A percentile compares a stretch with the other conserved stretches of the same genome.
Evolutionary conservation across 2,329 filamentous ascomycete genomes (phyloP).

Genomic region (Neonectria hederae): DNA sequence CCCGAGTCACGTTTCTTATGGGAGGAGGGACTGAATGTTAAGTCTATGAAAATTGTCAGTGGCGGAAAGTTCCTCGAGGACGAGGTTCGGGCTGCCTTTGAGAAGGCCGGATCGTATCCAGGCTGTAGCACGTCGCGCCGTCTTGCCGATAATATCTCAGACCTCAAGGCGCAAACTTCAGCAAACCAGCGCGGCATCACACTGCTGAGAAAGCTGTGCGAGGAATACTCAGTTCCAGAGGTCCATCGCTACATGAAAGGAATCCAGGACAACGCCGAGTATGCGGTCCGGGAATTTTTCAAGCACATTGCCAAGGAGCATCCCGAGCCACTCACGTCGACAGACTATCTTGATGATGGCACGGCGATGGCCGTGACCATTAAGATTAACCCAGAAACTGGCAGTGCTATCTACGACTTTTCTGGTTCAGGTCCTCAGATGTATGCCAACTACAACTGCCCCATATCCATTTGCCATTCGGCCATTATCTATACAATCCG

Average conservation of each 20-base stretch:
- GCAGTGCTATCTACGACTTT: constrained; percentile 51
- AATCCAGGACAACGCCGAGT: constrained; percentile 50
- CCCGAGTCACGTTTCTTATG: constrained; percentile 52
- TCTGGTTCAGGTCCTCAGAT: constrained; percentile 47
- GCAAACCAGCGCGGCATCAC: constrained; percentile 53
- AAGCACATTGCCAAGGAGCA: constrained; percentile 57
- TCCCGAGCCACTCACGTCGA: constrained; percentile 35
- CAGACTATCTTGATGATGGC: constrained; percentile 51
- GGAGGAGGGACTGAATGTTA: constrained; percentile 55
- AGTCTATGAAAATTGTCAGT: constrained; percentile 50
- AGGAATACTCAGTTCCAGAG: constrained; percentile 45
- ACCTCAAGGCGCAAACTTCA: constrained; percentile 55
- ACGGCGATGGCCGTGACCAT: constrained; percentile 47
- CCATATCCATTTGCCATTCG: constrained; percentile 49
- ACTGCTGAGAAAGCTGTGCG: constrained; percentile 45
- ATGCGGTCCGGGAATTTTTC: constrained; percentile 46
- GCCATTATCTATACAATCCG: constrained; percentile 53
- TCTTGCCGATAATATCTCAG: constrained; percentile 54
- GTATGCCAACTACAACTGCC: constrained; percentile 50
- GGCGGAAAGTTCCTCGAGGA: constrained; percentile 49
- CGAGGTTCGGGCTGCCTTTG: constrained; percentile 44
- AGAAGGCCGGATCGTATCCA: constrained; percentile 47
- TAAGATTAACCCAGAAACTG: constrained; percentile 43
- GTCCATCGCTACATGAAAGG: constrained; percentile 51
- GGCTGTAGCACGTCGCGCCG: constrained; percentile 51